These are phyloP conservation scores for Podaxis sp. DNA, from an alignment of 768 basidiomycete genomes.

Conservation along the genomic window DNA sequence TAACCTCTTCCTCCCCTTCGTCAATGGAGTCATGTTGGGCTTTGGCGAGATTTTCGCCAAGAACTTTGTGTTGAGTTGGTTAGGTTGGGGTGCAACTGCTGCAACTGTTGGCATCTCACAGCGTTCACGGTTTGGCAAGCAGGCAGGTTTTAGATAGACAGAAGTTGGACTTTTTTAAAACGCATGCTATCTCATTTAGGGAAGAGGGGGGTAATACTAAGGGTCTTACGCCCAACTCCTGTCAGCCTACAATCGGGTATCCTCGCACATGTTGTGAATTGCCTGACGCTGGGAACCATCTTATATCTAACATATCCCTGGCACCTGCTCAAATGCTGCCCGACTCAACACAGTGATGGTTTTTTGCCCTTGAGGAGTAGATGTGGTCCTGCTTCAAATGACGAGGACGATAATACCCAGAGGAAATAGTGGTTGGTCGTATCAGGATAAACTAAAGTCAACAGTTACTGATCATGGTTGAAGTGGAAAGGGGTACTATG, in stretches of 20 bases:
- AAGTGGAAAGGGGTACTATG: no score
- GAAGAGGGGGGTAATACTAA: neutral
- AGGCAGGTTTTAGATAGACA: neutral
- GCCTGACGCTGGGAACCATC: no score
- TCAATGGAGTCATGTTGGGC: constrained; percentile 96
- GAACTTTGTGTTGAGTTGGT: constrained; percentile 57
- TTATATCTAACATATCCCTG: no score
- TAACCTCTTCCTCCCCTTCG: constrained; percentile 81
- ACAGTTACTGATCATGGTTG: no score
- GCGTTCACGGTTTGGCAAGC: neutral
- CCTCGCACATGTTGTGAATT: no score
- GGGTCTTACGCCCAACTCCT: no score
- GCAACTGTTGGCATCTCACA: constrained; percentile 26
- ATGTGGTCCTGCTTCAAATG: no score
- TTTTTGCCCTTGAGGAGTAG: neutral
- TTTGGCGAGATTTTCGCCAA: constrained; percentile 93
- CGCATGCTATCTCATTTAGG: neutral
- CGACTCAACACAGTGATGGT: neutral
- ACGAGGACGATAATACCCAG: no score
- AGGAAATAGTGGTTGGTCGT: no score
- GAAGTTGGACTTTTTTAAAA: neutral
- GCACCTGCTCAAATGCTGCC: no score
- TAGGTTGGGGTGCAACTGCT: constrained; percentile 44
- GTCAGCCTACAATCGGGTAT: no score
- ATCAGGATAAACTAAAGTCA: no score